Conservation (phyloP, 352 stramenopile genomes). For the Pythium grandisporangium region DNA sequence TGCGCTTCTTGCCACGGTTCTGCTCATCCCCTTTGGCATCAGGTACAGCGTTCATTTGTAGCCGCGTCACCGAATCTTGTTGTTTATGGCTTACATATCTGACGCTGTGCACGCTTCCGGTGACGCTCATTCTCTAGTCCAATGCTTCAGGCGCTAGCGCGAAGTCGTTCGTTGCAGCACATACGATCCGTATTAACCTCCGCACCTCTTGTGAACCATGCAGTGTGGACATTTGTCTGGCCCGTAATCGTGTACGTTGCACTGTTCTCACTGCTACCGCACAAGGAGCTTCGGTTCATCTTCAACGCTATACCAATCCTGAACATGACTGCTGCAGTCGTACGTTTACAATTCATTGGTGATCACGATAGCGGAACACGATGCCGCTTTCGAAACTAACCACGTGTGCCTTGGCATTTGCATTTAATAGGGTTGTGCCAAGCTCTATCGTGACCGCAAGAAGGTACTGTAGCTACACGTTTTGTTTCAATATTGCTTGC, state of each 20-base stretch:
- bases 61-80: too few species aligned
- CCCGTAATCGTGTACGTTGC: slow-evolving; percentile 82
- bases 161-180: slow-evolving; percentile 33
- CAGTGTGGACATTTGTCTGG: slow-evolving; percentile 48
- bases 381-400: too few species aligned
- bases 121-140: slow-evolving; percentile 17
- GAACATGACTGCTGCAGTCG: slow-evolving; percentile 89
- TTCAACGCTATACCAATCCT: slow-evolving; percentile 96
- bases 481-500: background rate
- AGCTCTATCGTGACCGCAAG: slow-evolving; percentile 47
- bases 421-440: slow-evolving; percentile 37
- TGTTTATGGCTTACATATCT: too few species aligned
- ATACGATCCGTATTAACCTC: slow-evolving; percentile 20
- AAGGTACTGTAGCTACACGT: slow-evolving; percentile 54
- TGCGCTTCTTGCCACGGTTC: slow-evolving; percentile 61
- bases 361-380: too few species aligned
- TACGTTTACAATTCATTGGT: slow-evolving; percentile 13
- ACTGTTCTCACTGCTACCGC: slow-evolving; percentile 94
- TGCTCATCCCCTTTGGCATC: slow-evolving; percentile 79
- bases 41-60: too few species aligned
- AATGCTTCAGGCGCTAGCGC: slow-evolving; percentile 28
- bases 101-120: too few species aligned
- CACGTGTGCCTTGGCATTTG: too few species aligned
- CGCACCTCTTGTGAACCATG: slow-evolving; percentile 35
- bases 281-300: slow-evolving; percentile 98